Base-by-base conservation (phyloP, 2,329 filamentous ascomycete genomes). In the Teratosphaeria destructans region DNA sequence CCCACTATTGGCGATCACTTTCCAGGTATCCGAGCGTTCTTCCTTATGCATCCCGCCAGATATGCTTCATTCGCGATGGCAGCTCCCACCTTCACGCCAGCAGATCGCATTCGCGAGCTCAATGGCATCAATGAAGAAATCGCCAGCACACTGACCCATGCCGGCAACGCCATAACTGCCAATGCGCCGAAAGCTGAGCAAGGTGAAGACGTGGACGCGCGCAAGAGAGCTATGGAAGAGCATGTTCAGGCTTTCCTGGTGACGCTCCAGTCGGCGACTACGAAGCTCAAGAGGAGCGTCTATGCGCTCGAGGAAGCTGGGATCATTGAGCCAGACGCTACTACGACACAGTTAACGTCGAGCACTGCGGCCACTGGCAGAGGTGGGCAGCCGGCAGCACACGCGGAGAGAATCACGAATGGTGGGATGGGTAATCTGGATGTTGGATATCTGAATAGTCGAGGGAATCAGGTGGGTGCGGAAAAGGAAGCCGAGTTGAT, bases 361-460 rank as follows among this genome's bases (percentile, higher is more conserved):
- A 49, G 16, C 10, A 66, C 71, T 3, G 71, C 76, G 54, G 61
- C 68, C 19, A 56, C 60, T 4, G 60, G 52, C 32, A 58, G 54
- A 54, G 54, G 62, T 53, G 54, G 60, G 49, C 58, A 39, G 52
- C 54, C 57, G 39, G 65, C 66, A 49, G 62, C 62, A 26, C 39
- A 16, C 7, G 27, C 19, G 14, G 68, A 70, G 34, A 64, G 65
- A 5, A 64, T 73, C 56, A 77, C 71, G 57, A 79, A 79, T 64
- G 76, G 75, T 12, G 78, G 78, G 7, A 65, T 80, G 53, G 78
- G 78, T 7, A 72, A 75, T 76, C 78, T 96, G 57, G 92, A 96
- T 70, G 86, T 95, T 14, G 92, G 92, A 35, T 93, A 89, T 84
- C 75, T 97, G 67, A 97, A 96, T 71, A 92, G 89, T 68, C 82